These are phyloP conservation scores for Gossypium anomalum DNA, from an alignment of 345 rosid species.

Conservation along the genomic window DNA sequence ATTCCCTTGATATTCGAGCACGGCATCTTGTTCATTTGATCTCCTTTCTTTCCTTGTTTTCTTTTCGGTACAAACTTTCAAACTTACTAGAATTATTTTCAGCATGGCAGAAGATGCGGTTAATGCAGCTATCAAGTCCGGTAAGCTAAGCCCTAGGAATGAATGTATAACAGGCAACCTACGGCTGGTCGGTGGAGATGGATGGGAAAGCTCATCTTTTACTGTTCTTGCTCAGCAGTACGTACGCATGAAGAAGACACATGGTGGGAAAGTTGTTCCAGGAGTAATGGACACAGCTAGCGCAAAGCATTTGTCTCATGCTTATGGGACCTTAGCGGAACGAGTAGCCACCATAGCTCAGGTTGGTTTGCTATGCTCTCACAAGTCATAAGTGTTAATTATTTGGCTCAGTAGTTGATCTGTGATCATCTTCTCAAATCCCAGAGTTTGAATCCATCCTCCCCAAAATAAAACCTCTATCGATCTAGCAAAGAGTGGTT, in stretches of 20 bases:
- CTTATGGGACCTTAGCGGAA: slow-evolving; percentile 83
- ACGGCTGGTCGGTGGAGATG: slow-evolving; percentile 72
- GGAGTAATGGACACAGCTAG: slow-evolving; percentile 81
- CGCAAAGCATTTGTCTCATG: slow-evolving; percentile 90
- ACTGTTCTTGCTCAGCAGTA: slow-evolving; percentile 86
- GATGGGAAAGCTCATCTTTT: slow-evolving; percentile 88
- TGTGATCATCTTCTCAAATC: too few species aligned
- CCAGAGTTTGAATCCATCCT: too few species aligned
- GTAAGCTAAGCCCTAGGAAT: slow-evolving; percentile 59
- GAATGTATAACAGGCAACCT: slow-evolving; percentile 64
- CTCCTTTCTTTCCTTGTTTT: neutral
- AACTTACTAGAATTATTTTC: slow-evolving; percentile 39
- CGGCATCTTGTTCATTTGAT: neutral
- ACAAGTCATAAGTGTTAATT: neutral
- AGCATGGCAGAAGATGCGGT: slow-evolving; percentile 99
- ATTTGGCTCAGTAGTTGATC: neutral
- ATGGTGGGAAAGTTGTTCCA: slow-evolving; percentile 77
- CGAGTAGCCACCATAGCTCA: slow-evolving; percentile 86
- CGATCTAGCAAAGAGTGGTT: neutral
- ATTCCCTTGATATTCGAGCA: neutral
- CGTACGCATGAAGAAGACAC: slow-evolving; percentile 75
- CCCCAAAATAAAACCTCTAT: too few species aligned
- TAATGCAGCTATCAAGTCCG: slow-evolving; percentile 75
- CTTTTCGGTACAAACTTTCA: neutral
- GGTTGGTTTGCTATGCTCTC: slow-evolving; percentile 38